Percentiles rank a stretch among this genome's conserved stretches.
phyloP scores from a whole-genome alignment of 139 green algal species.

The Eudorina sp. region DNA sequence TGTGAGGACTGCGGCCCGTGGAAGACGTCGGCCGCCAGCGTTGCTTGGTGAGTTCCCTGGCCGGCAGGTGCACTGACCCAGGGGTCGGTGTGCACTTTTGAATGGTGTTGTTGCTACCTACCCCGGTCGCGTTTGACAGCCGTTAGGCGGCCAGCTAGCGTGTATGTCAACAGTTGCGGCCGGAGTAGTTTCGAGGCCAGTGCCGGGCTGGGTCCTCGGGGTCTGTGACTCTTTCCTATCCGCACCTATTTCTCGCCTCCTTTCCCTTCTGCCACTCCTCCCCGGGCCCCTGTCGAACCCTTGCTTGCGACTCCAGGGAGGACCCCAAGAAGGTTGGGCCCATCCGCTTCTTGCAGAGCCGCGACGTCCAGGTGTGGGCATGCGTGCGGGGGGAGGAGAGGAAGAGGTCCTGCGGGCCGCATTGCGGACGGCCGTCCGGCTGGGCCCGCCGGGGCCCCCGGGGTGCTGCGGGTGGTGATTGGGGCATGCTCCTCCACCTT shows the following conservation, averaged over 20 bases:
- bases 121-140: no score
- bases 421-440: neutral
- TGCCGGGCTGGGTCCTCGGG: no score
- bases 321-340: slow-evolving; percentile 17
- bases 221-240: no score
- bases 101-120: no score
- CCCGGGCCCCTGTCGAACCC: neutral
- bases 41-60: slow-evolving; percentile 39
- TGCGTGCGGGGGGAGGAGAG: neutral
- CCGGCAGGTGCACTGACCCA: no score
- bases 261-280: neutral
- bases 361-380: slow-evolving; percentile 50
- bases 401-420: neutral
- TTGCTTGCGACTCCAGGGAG: neutral
- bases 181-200: no score
- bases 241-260: neutral
- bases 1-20: slow-evolving; percentile 82
- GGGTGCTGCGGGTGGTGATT: neutral
- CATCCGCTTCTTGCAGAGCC: slow-evolving; percentile 40
- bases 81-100: no score
- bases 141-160: no score
- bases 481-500: neutral
- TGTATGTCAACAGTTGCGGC: no score
- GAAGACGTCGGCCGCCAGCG: slow-evolving; percentile 31
- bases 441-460: neutral